Evolutionary conservation across 2,329 filamentous ascomycete species (phyloP).

Genomic region (Hymenoscyphus fraxineus): DNA sequence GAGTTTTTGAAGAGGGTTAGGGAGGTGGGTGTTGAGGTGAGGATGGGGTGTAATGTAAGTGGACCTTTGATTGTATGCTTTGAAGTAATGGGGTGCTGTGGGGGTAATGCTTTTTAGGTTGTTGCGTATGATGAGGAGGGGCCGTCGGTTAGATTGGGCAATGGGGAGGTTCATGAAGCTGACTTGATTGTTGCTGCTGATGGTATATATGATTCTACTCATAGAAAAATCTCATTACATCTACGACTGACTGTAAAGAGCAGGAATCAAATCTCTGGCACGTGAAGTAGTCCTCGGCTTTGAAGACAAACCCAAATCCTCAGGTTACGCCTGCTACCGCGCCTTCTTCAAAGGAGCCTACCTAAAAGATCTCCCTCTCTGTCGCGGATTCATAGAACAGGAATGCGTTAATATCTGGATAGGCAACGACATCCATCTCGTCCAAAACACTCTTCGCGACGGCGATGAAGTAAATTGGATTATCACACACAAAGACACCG

Average conservation of each 20-base stretch:
- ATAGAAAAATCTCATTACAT: neutral
- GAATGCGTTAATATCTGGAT: slow-evolving; percentile 47
- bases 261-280: slow-evolving; percentile 48
- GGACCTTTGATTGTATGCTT: neutral
- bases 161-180: slow-evolving; percentile 39
- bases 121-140: slow-evolving; percentile 38
- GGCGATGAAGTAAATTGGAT: slow-evolving; percentile 47
- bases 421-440: slow-evolving; percentile 41
- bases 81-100: slow-evolving; percentile 2
- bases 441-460: slow-evolving; percentile 42
- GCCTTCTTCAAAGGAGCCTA: slow-evolving; percentile 42
- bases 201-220: slow-evolving; percentile 24
- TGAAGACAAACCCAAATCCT: slow-evolving; percentile 48
- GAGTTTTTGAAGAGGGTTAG: slow-evolving; percentile 40
- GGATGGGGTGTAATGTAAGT: slow-evolving; percentile 37
- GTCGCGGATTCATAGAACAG: slow-evolving; percentile 40
- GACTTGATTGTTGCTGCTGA: slow-evolving; percentile 51
- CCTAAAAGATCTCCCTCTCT: slow-evolving; percentile 36
- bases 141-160: slow-evolving; percentile 36
- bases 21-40: slow-evolving; percentile 40
- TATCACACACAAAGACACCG: slow-evolving; percentile 44
- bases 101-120: slow-evolving; percentile 28
- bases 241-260: neutral
- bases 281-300: slow-evolving; percentile 50
- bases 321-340: slow-evolving; percentile 51